phyloP scores from a whole-genome alignment of 2,329 filamentous ascomycete genomes.

The Cordyceps fumosorosea region DNA sequence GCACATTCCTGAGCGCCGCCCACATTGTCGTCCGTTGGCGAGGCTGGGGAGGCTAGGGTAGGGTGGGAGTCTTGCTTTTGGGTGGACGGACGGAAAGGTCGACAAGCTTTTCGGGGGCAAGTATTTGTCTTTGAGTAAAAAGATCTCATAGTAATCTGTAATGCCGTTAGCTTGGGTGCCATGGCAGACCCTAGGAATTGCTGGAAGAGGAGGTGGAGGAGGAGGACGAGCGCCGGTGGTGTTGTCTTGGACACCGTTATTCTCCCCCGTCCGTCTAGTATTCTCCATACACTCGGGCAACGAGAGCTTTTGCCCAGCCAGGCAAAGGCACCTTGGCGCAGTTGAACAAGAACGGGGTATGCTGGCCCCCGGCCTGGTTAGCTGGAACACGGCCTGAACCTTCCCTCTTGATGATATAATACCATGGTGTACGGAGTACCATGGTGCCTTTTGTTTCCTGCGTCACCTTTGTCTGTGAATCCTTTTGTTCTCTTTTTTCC shows the following conservation, averaged over 20 bases:
- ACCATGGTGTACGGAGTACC: not conserved
- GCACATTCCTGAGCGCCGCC: constrained; percentile 13
- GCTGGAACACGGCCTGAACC: constrained; percentile 11
- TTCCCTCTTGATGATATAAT: constrained; percentile 13
- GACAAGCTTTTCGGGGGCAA: not conserved
- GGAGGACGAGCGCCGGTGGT: not conserved
- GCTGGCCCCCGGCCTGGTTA: constrained; percentile 9
- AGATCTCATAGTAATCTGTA: constrained; percentile 1
- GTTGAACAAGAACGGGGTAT: constrained; percentile 13
- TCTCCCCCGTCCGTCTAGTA: constrained; percentile 1
- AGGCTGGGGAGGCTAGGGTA: constrained; percentile 22
- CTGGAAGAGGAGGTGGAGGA: not conserved
- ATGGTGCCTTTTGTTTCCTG: constrained; percentile 13
- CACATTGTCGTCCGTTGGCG: constrained; percentile 29
- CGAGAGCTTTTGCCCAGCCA: constrained; percentile 9
- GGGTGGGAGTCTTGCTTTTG: not conserved
- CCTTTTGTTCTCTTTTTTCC: constrained; percentile 13
- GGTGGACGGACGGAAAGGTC: constrained; percentile 7
- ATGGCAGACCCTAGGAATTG: not conserved
- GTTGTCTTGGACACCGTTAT: constrained; percentile 13
- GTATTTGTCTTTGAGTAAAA: constrained; percentile 1
- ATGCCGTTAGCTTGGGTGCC: not conserved
- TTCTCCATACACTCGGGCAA: constrained; percentile 11
- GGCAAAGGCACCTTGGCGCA: constrained; percentile 12
- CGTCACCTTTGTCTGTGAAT: constrained; percentile 14